Evolutionary conservation across 164 flowering plant genomes (phyloP).

Genomic region (Stephania cephalantha): DNA sequence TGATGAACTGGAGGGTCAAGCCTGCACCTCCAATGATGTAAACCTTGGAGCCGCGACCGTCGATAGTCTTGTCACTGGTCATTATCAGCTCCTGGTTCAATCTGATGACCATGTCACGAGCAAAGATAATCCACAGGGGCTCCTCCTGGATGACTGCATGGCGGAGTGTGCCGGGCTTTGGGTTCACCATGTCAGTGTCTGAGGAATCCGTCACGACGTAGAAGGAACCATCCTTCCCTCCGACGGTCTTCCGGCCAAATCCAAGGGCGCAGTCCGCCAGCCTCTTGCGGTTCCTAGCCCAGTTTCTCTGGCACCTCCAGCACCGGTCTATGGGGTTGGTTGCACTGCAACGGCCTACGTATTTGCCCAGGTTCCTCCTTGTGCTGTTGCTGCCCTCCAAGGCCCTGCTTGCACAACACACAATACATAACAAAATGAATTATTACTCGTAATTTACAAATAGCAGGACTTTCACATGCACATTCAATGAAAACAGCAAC

Average conservation of each 20-base stretch:
- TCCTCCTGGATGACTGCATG: constrained; percentile 52
- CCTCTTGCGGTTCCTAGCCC: constrained; percentile 48
- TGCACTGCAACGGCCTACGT: constrained; percentile 41
- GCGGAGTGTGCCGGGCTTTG: constrained; percentile 71
- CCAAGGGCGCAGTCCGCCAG: constrained; percentile 58
- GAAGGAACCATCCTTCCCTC: constrained; percentile 45
- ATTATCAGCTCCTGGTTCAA: constrained; percentile 53
- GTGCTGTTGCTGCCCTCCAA: constrained; percentile 25
- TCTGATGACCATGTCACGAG: constrained; percentile 41
- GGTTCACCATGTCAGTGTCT: constrained; percentile 46
- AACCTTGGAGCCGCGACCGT: constrained; percentile 52
- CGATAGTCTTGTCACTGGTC: constrained; percentile 59
- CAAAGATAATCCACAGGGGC: constrained; percentile 74
- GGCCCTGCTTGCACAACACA: constrained; percentile 9
- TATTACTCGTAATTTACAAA: too few species aligned
- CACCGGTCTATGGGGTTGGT: constrained; percentile 76
- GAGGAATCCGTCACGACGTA: constrained; percentile 50
- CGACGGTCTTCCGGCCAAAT: constrained; percentile 47
- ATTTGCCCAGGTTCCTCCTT: constrained; percentile 32
- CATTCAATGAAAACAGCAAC: too few species aligned
- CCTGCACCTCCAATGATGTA: constrained; percentile 51
- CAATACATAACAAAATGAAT: not conserved
- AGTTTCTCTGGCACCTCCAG: constrained; percentile 62
- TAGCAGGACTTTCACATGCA: too few species aligned
- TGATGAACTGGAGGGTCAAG: constrained; percentile 42